Base-by-base conservation (phyloP, 2,329 filamentous ascomycete genomes). In the Neopestalotiopsis sp. region DNA sequence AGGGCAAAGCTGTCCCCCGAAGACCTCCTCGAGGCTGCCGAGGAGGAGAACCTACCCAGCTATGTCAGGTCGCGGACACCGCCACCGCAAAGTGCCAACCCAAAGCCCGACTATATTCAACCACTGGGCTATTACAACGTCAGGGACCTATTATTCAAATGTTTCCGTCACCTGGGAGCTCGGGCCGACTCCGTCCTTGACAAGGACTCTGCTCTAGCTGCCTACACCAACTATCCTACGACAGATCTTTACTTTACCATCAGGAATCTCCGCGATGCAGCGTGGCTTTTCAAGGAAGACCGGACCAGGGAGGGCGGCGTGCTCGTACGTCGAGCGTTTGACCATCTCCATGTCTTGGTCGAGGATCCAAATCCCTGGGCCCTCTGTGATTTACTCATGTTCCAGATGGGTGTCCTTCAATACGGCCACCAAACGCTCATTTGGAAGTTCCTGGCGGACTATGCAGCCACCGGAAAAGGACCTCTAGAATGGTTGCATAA, bases 361-460 rank as follows among this genome's bases (percentile, higher is more conserved):
- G 65, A 67, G 24, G 56, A 67, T 32, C 65, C 65, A 12, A 42
- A 24, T 24, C 65, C 65, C 10, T 67, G 53, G 56, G 65, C 65
- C 1, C 53, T 67, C 4, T 67, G 53, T 34, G 65, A 67, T 45
- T 32, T 67, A 14, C 32, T 67, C 32, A 59, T 67, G 65, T 67
- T 61, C 32, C 65, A 67, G 24, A 42, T 67, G 65, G 65, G 28
- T 42, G 53, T 53, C 20, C 58, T 32, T 10, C 65, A 67, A 28
- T 67, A 56, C n/a, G 65, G 65, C 3, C 65, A 67, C 34, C 65
- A 67, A 32, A 59, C 53, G n/a, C 65, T 59, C 34, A 67, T 67
- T 20, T 67, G 65, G 65, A 59, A 61, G 34, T 67, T 58, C 65
- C 45, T 67, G 56, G 24, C 65, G 5, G 56, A 67, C 2, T 67